Conservation (phyloP, 2,329 filamentous ascomycete genomes). For the Emericellopsis atlantica region DNA sequence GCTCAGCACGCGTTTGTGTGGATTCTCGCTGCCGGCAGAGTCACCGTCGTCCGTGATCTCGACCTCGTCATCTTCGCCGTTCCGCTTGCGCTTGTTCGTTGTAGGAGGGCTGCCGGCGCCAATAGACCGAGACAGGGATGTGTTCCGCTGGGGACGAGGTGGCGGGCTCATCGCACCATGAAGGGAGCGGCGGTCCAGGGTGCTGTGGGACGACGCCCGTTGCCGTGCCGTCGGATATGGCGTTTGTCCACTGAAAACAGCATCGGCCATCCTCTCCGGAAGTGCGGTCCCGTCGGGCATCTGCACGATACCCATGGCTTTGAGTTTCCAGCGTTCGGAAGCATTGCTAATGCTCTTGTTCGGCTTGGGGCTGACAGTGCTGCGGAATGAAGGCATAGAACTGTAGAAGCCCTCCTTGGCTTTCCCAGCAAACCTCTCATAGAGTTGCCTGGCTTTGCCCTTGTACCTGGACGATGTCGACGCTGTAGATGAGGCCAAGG, state of each 20-base stretch:
- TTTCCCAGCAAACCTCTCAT: conserved; percentile 18
- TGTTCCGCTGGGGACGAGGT: neutral
- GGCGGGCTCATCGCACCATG: neutral
- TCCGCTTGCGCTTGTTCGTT: conserved; percentile 10
- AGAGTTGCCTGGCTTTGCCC: conserved; percentile 21
- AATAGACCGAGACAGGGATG: neutral
- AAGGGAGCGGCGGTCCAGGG: neutral
- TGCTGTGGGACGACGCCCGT: conserved; percentile 1
- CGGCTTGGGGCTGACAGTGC: conserved; percentile 11
- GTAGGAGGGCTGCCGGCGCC: neutral
- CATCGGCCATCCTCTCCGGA: conserved; percentile 35
- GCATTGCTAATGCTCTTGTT: conserved; percentile 19
- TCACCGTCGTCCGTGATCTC: neutral
- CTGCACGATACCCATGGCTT: conserved; percentile 37
- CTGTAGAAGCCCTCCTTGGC: conserved; percentile 19
- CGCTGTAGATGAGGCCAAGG: neutral
- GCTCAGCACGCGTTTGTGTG: conserved; percentile 27
- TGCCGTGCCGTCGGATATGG: conserved; percentile 6
- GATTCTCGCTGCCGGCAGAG: conserved; percentile 1
- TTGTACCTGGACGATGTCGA: neutral
- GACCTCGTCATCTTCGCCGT: conserved; percentile 5
- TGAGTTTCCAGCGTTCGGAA: conserved; percentile 31
- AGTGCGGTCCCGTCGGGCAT: conserved; percentile 40
- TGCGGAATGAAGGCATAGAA: conserved; percentile 21
- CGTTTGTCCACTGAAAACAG: conserved; percentile 26